Conservation (phyloP, 1,139 yeast genomes). For the Yarrowia galli region DNA sequence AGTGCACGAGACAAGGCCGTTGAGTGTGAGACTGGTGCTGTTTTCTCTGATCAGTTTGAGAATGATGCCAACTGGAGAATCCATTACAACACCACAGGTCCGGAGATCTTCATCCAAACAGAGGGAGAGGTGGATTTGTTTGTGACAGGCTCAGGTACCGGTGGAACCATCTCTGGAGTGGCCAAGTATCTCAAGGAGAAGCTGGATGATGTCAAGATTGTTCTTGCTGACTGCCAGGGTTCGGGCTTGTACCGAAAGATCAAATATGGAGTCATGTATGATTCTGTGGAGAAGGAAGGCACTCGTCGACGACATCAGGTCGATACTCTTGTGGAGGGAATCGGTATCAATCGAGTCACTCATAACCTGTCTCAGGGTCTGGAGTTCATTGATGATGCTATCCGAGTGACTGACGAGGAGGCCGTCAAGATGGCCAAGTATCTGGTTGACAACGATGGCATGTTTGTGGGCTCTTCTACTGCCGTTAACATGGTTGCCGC, state of each 20-base stretch:
- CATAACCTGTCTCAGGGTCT: slow-evolving; percentile 74
- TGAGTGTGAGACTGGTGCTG: slow-evolving; percentile 40
- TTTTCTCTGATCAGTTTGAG: slow-evolving; percentile 96
- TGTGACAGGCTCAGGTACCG: slow-evolving; percentile 79
- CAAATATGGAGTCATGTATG: slow-evolving; percentile 93
- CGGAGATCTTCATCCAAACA: slow-evolving; percentile 81
- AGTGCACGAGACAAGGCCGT: slow-evolving; percentile 70
- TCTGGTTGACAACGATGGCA: slow-evolving; percentile 81
- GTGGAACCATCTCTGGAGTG: slow-evolving; percentile 89
- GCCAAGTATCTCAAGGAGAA: slow-evolving; percentile 70
- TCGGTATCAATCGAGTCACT: slow-evolving; percentile 87
- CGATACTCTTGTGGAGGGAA: slow-evolving; percentile 92
- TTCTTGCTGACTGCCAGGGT: slow-evolving; percentile 95
- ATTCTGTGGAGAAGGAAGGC: slow-evolving; percentile 86
- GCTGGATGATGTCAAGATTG: slow-evolving; percentile 51
- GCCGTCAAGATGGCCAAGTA: slow-evolving; percentile 89
- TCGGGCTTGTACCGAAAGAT: slow-evolving; percentile 87
- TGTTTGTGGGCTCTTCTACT: slow-evolving; percentile 89
- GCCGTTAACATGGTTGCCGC: slow-evolving; percentile 96
- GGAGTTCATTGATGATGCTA: slow-evolving; percentile 72
- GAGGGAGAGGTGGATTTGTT: slow-evolving; percentile 71
- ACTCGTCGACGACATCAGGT: slow-evolving; percentile 95
- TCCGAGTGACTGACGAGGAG: slow-evolving; percentile 77
- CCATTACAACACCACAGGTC: slow-evolving; percentile 86
- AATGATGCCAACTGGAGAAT: slow-evolving; percentile 88